Percentiles rank a stretch among this genome's conserved stretches.
These are phyloP conservation scores for Candida sanyiensis DNA, from an alignment of 805 yeast species.

Conservation along the genomic window DNA sequence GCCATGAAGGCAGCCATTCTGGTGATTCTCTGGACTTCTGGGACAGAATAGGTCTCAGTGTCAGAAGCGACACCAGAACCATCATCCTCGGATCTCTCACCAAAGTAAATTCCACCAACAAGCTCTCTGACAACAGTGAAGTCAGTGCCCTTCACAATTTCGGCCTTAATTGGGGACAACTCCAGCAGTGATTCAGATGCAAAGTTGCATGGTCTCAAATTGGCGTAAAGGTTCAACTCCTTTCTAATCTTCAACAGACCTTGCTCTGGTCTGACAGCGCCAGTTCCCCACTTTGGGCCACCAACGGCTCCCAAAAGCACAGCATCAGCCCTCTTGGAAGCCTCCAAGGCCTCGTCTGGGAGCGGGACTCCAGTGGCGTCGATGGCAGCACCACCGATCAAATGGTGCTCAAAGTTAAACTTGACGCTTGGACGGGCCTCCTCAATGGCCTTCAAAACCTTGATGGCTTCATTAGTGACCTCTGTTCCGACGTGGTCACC, in stretches of 20 bases:
- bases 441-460: constrained; percentile 78
- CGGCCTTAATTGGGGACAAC: constrained; percentile 81
- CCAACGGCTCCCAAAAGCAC: constrained; percentile 98
- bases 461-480: constrained; percentile 83
- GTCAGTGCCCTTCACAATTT: constrained; percentile 84
- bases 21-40: constrained; percentile 91
- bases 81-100: constrained; percentile 89
- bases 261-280: constrained; percentile 93
- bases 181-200: constrained; percentile 78
- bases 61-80: constrained; percentile 87
- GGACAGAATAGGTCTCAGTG: constrained; percentile 85
- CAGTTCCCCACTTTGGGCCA: constrained; percentile 99
- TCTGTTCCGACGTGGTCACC: constrained; percentile 98
- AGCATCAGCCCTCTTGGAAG: constrained; percentile 86
- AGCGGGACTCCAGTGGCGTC: constrained; percentile 94
- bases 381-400: constrained; percentile 97
- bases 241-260: constrained; percentile 92
- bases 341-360: constrained; percentile 76
- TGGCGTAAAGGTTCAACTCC: constrained; percentile 90
- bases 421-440: constrained; percentile 47
- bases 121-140: constrained; percentile 92
- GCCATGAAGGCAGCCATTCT: constrained; percentile 98
- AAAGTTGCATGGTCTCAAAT: constrained; percentile 94
- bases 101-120: constrained; percentile 97
- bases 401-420: constrained; percentile 75